Conservation (phyloP, 306 rosid genomes). For the Casuarina equisetifolia region DNA sequence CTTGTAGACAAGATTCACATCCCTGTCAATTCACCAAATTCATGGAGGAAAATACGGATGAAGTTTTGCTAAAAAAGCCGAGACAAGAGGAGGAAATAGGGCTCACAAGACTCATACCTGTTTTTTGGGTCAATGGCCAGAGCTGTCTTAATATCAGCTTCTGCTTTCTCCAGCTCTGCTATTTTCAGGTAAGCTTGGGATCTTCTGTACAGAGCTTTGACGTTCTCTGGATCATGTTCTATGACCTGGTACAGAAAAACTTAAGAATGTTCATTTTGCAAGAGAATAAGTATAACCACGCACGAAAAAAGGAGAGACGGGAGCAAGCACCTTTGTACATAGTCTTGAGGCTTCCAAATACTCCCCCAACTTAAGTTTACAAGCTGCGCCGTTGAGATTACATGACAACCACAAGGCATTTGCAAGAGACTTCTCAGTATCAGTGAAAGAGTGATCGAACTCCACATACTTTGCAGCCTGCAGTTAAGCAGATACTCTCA, state of each 20-base stretch:
- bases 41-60: neutral
- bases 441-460: constrained; percentile 56
- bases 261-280: neutral
- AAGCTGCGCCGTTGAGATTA: constrained; percentile 61
- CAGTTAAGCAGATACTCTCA: constrained; percentile 16
- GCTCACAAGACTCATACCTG: constrained; percentile 35
- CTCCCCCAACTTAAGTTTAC: constrained; percentile 56
- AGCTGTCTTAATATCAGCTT: constrained; percentile 55
- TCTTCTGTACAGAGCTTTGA: constrained; percentile 74
- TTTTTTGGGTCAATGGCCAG: constrained; percentile 57
- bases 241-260: constrained; percentile 37
- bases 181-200: constrained; percentile 56
- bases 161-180: constrained; percentile 60
- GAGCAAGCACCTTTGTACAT: constrained; percentile 49
- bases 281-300: neutral
- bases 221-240: constrained; percentile 48
- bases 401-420: constrained; percentile 47
- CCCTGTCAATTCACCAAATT: constrained; percentile 38
- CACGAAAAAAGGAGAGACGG: neutral
- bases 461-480: constrained; percentile 55
- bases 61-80: neutral
- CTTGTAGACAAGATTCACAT: constrained; percentile 49
- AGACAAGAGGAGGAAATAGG: constrained; percentile 3
- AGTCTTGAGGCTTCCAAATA: constrained; percentile 47
- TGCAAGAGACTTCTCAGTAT: constrained; percentile 43